Conservation (phyloP, 2,329 filamentous ascomycete genomes). For the Alternaria brassicicola region DNA sequence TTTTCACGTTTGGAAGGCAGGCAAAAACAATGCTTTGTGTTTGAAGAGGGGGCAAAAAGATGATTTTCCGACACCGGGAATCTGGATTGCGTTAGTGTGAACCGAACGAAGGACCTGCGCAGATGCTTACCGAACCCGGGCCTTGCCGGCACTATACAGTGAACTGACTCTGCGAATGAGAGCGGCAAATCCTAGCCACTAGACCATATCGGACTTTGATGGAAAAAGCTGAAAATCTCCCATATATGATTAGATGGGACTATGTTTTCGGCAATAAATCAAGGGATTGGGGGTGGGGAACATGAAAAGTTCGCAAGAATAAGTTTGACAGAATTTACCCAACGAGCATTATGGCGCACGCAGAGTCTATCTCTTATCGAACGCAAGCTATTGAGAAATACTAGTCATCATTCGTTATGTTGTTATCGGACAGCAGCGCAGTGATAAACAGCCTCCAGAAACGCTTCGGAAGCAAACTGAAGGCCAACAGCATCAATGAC, state of each 20-base stretch:
- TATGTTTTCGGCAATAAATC: too few species aligned
- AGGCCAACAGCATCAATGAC: neutral
- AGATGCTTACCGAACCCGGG: constrained; percentile 15
- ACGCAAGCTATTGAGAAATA: neutral
- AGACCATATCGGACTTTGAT: constrained; percentile 16
- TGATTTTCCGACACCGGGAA: constrained; percentile 14
- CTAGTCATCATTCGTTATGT: neutral
- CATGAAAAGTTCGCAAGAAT: neutral
- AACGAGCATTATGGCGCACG: neutral
- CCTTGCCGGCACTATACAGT: constrained; percentile 17
- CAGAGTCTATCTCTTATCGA: neutral
- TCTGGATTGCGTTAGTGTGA: too few species aligned
- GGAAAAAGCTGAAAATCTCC: rapidly evolving
- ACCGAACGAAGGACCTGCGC: too few species aligned
- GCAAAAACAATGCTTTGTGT: neutral
- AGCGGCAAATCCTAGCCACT: constrained; percentile 22
- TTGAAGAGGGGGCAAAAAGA: neutral
- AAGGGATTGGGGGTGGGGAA: neutral
- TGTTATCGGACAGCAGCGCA: neutral
- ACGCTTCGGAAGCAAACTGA: neutral
- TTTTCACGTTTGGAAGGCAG: too few species aligned
- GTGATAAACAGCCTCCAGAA: neutral
- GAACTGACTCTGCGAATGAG: constrained; percentile 18
- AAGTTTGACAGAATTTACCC: neutral
- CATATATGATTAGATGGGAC: too few species aligned